These are phyloP conservation scores for Breynia disticha DNA, from an alignment of 441 rosid species.

Conservation along the genomic window DNA sequence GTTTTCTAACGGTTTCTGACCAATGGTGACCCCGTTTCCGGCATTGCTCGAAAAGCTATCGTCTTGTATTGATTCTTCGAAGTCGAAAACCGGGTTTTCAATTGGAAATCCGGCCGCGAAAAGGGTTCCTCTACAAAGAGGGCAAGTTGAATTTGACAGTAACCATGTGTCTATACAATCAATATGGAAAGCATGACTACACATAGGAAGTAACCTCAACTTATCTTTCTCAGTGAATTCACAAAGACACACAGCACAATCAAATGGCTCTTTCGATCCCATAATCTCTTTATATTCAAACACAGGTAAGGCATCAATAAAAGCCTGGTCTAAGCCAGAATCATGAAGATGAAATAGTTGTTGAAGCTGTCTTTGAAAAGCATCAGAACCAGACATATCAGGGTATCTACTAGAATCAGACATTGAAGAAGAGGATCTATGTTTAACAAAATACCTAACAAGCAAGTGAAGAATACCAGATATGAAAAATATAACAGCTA, in stretches of 20 bases:
- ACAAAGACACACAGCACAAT: constrained; percentile 62
- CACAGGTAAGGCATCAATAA: constrained; percentile 54
- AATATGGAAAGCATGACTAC: constrained; percentile 66
- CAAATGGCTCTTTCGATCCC: constrained; percentile 55
- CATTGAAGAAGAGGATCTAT: constrained; percentile 40
- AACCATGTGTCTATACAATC: constrained; percentile 70
- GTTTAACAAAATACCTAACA: constrained; percentile 45
- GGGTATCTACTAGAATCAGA: constrained; percentile 35
- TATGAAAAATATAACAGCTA: constrained; percentile 58
- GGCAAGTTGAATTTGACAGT: constrained; percentile 65
- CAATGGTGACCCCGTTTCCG: constrained; percentile 17
- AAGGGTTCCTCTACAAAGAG: constrained; percentile 54
- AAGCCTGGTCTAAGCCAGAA: constrained; percentile 56
- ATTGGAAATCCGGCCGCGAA: constrained; percentile 15
- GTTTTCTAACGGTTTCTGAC: constrained; percentile 42
- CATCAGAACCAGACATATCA: constrained; percentile 29
- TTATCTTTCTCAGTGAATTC: constrained; percentile 46
- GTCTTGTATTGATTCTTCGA: constrained; percentile 22
- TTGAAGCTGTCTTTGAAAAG: constrained; percentile 57
- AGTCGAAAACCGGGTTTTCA: constrained; percentile 20
- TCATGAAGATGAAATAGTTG: constrained; percentile 60
- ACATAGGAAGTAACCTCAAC: constrained; percentile 52
- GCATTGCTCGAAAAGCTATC: constrained; percentile 17
- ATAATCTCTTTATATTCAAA: constrained; percentile 41
- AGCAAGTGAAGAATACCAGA: constrained; percentile 67